Evolutionary conservation across 306 rosid genomes (phyloP).

Genomic region (Prunus fruticosa): DNA sequence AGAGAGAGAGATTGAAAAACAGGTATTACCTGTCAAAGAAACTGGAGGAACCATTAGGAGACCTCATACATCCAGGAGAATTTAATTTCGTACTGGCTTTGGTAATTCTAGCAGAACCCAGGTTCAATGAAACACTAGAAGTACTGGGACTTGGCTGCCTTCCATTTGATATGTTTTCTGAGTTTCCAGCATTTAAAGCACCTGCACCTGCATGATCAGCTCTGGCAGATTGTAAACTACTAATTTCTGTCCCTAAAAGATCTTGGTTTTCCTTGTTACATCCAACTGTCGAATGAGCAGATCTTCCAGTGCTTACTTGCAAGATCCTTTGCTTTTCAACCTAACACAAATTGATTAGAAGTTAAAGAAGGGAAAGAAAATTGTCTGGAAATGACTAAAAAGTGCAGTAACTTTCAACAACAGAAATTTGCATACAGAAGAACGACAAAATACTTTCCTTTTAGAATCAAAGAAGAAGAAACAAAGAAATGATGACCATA

Average conservation of each 20-base stretch:
- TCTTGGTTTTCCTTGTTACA: constrained; percentile 30
- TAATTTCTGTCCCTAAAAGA: constrained; percentile 27
- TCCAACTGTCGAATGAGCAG: constrained; percentile 39
- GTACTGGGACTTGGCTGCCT: constrained; percentile 39
- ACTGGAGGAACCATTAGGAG: constrained; percentile 45
- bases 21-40: constrained; percentile 76
- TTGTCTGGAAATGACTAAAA: not conserved
- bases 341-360: constrained; percentile 27
- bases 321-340: constrained; percentile 87
- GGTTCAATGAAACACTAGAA: constrained; percentile 28
- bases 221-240: constrained; percentile 29
- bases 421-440: not conserved
- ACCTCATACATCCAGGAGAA: constrained; percentile 37
- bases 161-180: constrained; percentile 26
- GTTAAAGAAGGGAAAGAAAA: not conserved
- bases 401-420: not conserved
- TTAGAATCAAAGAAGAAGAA: not conserved
- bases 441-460: not conserved
- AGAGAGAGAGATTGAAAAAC: constrained; percentile 6
- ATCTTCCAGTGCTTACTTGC: constrained; percentile 48
- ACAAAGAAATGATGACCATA: not conserved
- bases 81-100: constrained; percentile 27
- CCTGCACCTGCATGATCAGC: constrained; percentile 23
- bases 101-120: constrained; percentile 26
- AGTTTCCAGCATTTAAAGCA: constrained; percentile 32